Conservation (phyloP, 495 filamentous ascomycete genomes). For the Evansstolkia leycettana region DNA sequence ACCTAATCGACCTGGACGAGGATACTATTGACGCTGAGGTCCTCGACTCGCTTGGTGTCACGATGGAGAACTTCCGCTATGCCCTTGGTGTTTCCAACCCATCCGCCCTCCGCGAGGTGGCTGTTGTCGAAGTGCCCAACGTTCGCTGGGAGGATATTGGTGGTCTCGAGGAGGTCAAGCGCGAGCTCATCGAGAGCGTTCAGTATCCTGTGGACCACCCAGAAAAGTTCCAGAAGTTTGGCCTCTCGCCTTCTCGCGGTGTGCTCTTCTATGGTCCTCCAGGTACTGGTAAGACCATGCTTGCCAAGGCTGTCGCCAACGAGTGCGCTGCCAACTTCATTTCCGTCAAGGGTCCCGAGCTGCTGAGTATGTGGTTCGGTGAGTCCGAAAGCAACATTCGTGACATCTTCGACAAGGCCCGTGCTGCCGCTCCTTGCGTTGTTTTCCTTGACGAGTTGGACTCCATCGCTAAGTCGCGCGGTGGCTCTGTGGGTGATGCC, state of each 20-base stretch:
- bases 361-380: slow-evolving; percentile 99
- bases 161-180: slow-evolving; percentile 96
- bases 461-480: slow-evolving; percentile 98
- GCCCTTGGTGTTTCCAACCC: slow-evolving; percentile 96
- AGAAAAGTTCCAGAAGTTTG: slow-evolving; percentile 99
- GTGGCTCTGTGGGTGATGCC: slow-evolving; percentile 91
- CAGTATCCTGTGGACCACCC: slow-evolving; percentile 99
- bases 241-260: slow-evolving; percentile 94
- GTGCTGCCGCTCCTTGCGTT: slow-evolving; percentile 94
- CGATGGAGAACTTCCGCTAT: slow-evolving; percentile 99
- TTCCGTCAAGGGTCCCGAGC: slow-evolving; percentile 94
- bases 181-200: slow-evolving; percentile 97
- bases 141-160: slow-evolving; percentile 99
- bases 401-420: slow-evolving; percentile 99
- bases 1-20: slow-evolving; percentile 96
- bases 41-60: slow-evolving; percentile 92
- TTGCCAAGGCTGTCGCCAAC: slow-evolving; percentile 98
- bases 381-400: slow-evolving; percentile 99
- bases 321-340: slow-evolving; percentile 99
- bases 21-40: slow-evolving; percentile 99
- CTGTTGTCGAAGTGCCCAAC: slow-evolving; percentile 97
- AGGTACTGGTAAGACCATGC: slow-evolving; percentile 98
- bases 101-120: slow-evolving; percentile 95
- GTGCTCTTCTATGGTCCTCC: slow-evolving; percentile 97
- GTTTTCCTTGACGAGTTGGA: slow-evolving; percentile 99